These are phyloP conservation scores for Xylaria flabelliformis DNA, from an alignment of 495 filamentous ascomycete species.

Conservation along the genomic window DNA sequence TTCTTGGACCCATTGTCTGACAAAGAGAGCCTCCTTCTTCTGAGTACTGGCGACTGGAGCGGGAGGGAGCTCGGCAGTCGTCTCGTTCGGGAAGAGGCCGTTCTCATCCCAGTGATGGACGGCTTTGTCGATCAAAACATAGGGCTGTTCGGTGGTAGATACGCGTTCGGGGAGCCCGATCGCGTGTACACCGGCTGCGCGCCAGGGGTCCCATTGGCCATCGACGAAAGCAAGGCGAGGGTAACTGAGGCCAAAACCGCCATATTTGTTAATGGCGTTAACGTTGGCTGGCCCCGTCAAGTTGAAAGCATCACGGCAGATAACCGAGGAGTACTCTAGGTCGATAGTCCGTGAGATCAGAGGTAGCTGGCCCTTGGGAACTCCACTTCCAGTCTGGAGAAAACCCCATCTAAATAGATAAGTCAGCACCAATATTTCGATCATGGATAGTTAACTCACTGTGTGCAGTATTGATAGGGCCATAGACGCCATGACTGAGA, in stretches of 20 bases:
- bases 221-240: conserved; percentile 71
- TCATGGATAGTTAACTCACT: conserved; percentile 37
- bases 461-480: conserved; percentile 62
- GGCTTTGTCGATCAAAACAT: conserved; percentile 64
- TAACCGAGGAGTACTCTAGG: conserved; percentile 56
- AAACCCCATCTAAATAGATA: conserved; percentile 67
- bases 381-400: conserved; percentile 68
- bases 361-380: conserved; percentile 62
- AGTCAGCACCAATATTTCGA: conserved; percentile 24
- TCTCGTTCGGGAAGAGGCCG: conserved; percentile 67
- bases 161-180: conserved; percentile 52
- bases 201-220: conserved; percentile 74
- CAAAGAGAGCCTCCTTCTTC: conserved; percentile 61
- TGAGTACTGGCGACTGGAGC: conserved; percentile 60
- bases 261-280: conserved; percentile 68
- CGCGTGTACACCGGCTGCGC: conserved; percentile 67
- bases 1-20: conserved; percentile 69
- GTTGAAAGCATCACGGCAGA: conserved; percentile 68
- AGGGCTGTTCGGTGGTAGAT: conserved; percentile 65
- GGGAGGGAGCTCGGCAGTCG: conserved; percentile 59
- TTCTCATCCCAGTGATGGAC: conserved; percentile 81
- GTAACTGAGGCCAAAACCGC: conserved; percentile 69
- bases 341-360: conserved; percentile 69
- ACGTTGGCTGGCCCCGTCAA: conserved; percentile 63
- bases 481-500: conserved; percentile 62